Evolutionary conservation across 129 eudicot species (phyloP).

Genomic region (Kitagawia praeruptora): DNA sequence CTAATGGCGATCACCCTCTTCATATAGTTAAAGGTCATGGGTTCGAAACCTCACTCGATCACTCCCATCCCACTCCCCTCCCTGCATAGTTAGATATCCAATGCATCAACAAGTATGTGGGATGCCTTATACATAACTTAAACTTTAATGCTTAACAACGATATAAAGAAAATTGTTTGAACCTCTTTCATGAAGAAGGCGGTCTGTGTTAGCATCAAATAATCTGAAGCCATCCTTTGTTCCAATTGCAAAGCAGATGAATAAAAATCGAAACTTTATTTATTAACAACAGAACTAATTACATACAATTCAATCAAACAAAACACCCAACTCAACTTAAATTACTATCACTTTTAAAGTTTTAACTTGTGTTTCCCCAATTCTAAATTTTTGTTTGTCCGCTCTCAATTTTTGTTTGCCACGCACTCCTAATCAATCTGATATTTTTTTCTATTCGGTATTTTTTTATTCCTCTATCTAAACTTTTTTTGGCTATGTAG

Average conservation of each 20-base stretch:
- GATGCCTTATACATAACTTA: too few relatives aligned
- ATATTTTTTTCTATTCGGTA: too few relatives aligned
- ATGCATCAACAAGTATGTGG: neutral
- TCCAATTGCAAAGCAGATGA: constrained; percentile 86
- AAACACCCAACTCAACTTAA: neutral
- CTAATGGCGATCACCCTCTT: neutral
- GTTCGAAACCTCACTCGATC: neutral
- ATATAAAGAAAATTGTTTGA: neutral
- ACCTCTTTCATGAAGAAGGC: constrained; percentile 75
- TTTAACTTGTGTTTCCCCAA: too few relatives aligned
- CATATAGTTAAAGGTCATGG: neutral
- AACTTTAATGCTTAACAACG: neutral
- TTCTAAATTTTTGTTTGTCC: too few relatives aligned
- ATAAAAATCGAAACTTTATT: neutral
- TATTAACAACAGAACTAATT: neutral
- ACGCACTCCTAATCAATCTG: too few relatives aligned
- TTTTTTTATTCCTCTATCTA: too few relatives aligned
- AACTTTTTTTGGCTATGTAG: too few relatives aligned
- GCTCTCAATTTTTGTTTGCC: too few relatives aligned
- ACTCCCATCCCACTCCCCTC: neutral
- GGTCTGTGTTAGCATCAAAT: constrained; percentile 61
- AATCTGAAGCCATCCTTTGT: constrained; percentile 74
- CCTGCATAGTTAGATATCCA: neutral
- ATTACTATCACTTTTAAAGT: too few relatives aligned
- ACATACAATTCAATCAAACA: too few relatives aligned